Base-by-base conservation (phyloP, 805 yeast species). In the Wickerhamiella shivajii region DNA sequence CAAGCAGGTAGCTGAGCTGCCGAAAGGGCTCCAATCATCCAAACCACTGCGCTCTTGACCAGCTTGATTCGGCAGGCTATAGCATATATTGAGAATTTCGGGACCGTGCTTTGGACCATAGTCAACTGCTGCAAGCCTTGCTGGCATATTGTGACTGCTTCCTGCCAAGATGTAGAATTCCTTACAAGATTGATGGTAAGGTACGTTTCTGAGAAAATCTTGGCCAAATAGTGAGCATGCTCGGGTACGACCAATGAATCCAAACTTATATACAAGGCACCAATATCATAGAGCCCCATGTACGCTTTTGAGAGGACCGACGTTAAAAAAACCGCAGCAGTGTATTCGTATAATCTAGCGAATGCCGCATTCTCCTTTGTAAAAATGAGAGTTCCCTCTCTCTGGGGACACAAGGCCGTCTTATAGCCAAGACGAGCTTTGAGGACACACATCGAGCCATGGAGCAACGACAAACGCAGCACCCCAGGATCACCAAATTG, bases 401-500 rank as follows among this genome's bases (percentile, higher is more conserved):
- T 13, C 14, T 14, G 36, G 27, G 31, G 10, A 11, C 11, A 7
- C 22, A 18, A 19, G 22, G 12, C 33, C 25, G 19, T n/a, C 8
- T 5, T 18, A 30, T 14, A 12, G 21, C 26, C 28, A 12, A 6
- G 9, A 17, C 15, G 13, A 6, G 9, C 10, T 17, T 24, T 22
- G 2, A 34, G 33, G 9, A 33, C 31, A 6, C n/a, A 17, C 33
- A 28, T 36, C 11, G 39, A 27, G 0, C 44, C 46, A 18, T 47
- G 48, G 20, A 44, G 14, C 9, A 27, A 29, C 9, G 41, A 29
- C 16, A 47, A 36, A 3, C 43, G 36, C 5, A 21, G 20, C 18
- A 43, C 20, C 11, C 42, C 45, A 15, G 42, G 39, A 6, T 39
- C 46, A 5, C 26, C 31, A 27, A 20, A 40, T n/a, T 39, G 39